Conservation (phyloP, 495 filamentous ascomycete species). For the Oidiodendron maius region DNA sequence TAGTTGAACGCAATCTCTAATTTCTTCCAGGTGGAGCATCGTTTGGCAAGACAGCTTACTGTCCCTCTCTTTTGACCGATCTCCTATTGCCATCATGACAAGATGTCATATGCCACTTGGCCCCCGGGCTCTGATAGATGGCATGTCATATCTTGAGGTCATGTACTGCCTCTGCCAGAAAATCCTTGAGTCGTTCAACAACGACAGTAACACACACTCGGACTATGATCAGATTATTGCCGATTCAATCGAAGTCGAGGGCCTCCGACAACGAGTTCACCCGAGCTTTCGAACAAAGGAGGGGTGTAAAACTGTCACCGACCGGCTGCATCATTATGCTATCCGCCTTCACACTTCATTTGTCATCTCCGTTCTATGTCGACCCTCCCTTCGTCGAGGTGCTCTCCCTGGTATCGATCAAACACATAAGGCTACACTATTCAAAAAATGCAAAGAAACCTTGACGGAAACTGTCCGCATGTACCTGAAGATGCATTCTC, state of each 20-base stretch:
- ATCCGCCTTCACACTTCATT: conserved; percentile 49
- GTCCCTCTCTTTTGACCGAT: conserved; percentile 48
- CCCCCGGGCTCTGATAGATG: conserved; percentile 31
- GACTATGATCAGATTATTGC: conserved; percentile 41
- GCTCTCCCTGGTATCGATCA: conserved; percentile 32
- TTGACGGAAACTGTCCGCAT: conserved; percentile 61
- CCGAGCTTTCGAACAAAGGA: conserved; percentile 42
- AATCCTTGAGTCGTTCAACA: conserved; percentile 44
- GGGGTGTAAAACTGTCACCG: conserved; percentile 45
- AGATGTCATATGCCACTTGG: conserved; percentile 28
- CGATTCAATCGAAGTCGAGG: conserved; percentile 40
- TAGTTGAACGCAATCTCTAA: neutral
- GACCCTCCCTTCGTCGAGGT: conserved; percentile 41
- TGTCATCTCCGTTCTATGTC: conserved; percentile 48
- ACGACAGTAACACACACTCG: conserved; percentile 37
- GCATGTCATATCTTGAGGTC: conserved; percentile 45
- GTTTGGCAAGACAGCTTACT: conserved; percentile 52
- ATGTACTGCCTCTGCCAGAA: conserved; percentile 48
- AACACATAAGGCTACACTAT: conserved; percentile 39
- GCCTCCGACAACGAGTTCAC: conserved; percentile 35
- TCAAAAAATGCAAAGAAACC: conserved; percentile 53
- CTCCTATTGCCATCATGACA: conserved; percentile 21
- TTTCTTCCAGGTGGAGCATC: conserved; percentile 43
- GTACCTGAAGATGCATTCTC: conserved; percentile 61
- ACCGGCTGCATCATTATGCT: conserved; percentile 48